Conservation (phyloP, 78 protist genomes). For the slime mould (Dictyostelium discoideum) region dicty_2.7 NC_007091.3:4623001-4623500, state of each 20-base stretch:
- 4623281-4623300: background rate
- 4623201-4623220: background rate
- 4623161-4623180: background rate
- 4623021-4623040: background rate
- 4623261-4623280: background rate
- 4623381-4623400: background rate
- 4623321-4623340: background rate
- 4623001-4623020: background rate
- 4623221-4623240: background rate
- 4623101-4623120: constrained; percentile 4
- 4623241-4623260: background rate
- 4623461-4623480: background rate
- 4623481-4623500: background rate
- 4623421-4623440: background rate
- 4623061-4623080: background rate
- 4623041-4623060: background rate
- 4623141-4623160: background rate
- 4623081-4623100: background rate
- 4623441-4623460: background rate
- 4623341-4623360: background rate
- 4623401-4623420: background rate
- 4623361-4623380: background rate
- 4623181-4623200: background rate
- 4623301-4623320: background rate
- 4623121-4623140: background rate